These are phyloP conservation scores for Chaetomiaceae sp. DNA, from an alignment of 2,329 filamentous ascomycete species.

Conservation along the genomic window DNA sequence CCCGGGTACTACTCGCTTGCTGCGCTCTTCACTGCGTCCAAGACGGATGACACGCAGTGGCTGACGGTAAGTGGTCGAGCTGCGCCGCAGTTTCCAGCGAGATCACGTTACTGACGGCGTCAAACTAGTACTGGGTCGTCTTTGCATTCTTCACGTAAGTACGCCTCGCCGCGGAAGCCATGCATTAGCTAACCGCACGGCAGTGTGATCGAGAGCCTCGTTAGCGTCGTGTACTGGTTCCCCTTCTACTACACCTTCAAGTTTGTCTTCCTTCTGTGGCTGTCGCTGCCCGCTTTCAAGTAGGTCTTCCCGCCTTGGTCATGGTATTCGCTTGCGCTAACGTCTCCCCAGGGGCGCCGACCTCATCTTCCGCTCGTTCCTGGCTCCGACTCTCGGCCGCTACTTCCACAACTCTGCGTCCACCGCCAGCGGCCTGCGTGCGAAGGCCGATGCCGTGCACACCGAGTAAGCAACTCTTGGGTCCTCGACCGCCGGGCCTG, in stretches of 20 bases:
- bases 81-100: constrained; percentile 2
- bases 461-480: constrained; percentile 48
- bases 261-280: constrained; percentile 95
- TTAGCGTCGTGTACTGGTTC: constrained; percentile 89
- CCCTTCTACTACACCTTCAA: constrained; percentile 99
- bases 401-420: constrained; percentile 72
- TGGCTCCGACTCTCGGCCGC: constrained; percentile 84
- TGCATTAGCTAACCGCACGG: constrained; percentile 9
- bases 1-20: constrained; percentile 79
- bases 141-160: constrained; percentile 70
- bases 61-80: constrained; percentile 52
- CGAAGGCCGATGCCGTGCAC: constrained; percentile 74
- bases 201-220: constrained; percentile 70
- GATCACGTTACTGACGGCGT: constrained; percentile 30
- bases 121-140: constrained; percentile 78
- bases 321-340: constrained; percentile 20
- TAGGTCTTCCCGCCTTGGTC: constrained; percentile 43
- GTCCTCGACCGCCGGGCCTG: constrained; percentile 2
- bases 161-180: not conserved
- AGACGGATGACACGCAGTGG: constrained; percentile 77
- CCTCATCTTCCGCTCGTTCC: constrained; percentile 91
- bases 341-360: constrained; percentile 69
- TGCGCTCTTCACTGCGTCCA: constrained; percentile 66
- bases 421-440: constrained; percentile 79
- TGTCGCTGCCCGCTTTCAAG: constrained; percentile 90